Evolutionary conservation across 2,329 filamentous ascomycete genomes (phyloP).

Genomic region (Pseudocercospora fuligena): DNA sequence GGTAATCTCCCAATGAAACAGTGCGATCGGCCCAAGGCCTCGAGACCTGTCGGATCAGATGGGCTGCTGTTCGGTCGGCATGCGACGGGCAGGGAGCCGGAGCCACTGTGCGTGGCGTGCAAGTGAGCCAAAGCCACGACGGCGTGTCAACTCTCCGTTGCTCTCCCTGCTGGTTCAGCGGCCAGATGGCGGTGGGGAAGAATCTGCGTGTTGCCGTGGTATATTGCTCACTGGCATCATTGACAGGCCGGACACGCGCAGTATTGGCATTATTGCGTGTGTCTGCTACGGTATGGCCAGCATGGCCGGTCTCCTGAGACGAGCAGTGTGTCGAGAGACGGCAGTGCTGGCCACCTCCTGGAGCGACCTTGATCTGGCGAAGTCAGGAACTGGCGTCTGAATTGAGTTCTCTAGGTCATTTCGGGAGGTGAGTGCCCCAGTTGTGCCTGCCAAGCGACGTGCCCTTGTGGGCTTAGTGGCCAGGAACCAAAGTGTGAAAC

Average conservation of each 20-base stretch:
- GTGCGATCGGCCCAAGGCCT: not conserved
- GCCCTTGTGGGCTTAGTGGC: not conserved
- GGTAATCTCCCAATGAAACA: constrained; percentile 7
- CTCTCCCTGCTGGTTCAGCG: constrained; percentile 1
- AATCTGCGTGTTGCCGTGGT: not conserved
- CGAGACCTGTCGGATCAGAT: constrained; percentile 7
- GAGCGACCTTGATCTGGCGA: not conserved
- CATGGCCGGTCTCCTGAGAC: constrained; percentile 1
- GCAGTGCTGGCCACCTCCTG: constrained; percentile 1
- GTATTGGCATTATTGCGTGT: not conserved
- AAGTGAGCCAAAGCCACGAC: constrained; percentile 13
- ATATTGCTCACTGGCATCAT: constrained; percentile 7
- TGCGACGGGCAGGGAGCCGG: constrained; percentile 1
- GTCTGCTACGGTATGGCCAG: not conserved
- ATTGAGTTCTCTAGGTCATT: not conserved
- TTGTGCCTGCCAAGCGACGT: constrained; percentile 4
- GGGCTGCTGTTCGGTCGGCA: constrained; percentile 5
- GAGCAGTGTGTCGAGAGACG: not conserved
- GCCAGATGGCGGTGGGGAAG: not conserved
- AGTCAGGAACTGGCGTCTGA: constrained; percentile 1
- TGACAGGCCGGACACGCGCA: constrained; percentile 11
- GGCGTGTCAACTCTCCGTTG: constrained; percentile 13
- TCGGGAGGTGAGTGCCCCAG: not conserved
- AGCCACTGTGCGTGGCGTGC: not conserved
- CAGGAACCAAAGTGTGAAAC: constrained; percentile 8